Evolutionary conservation across 1,139 yeast genomes (phyloP).

Genomic region (Yamadazyma conglobata): DNA sequence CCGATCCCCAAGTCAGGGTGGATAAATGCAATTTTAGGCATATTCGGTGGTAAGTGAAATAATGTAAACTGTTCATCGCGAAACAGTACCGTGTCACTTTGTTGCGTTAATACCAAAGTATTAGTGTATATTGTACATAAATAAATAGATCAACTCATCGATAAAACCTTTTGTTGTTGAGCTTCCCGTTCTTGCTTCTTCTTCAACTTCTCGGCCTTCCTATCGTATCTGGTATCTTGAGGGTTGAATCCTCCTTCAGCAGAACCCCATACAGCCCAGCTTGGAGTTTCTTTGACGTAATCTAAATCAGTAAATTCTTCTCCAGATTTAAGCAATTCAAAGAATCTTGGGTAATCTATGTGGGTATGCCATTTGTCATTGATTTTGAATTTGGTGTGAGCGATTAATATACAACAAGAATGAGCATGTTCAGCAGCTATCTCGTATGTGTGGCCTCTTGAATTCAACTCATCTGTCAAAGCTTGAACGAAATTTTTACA

Average conservation of each 20-base stretch:
- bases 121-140: conserved; percentile 4
- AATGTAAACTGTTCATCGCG: too few species aligned
- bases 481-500: conserved; percentile 70
- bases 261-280: conserved; percentile 90
- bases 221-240: conserved; percentile 64
- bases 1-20: conserved; percentile 97
- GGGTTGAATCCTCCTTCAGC: conserved; percentile 88
- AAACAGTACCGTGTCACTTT: too few species aligned
- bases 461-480: conserved; percentile 55
- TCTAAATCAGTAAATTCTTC: conserved; percentile 73
- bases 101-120: too few species aligned
- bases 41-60: too few species aligned
- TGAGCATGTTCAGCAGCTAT: conserved; percentile 96
- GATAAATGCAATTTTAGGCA: conserved; percentile 62
- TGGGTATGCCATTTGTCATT: conserved; percentile 85
- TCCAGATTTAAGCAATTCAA: conserved; percentile 64
- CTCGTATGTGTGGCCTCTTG: conserved; percentile 67
- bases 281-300: conserved; percentile 76
- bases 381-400: conserved; percentile 67
- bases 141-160: conserved; percentile 3
- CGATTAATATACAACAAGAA: conserved; percentile 86
- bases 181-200: conserved; percentile 42
- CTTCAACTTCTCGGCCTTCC: conserved; percentile 62
- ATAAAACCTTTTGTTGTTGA: conserved; percentile 14
- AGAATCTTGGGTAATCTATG: conserved; percentile 76